Conservation (phyloP, 352 stramenopile species). For the Phytopythium kandeliae region DNA sequence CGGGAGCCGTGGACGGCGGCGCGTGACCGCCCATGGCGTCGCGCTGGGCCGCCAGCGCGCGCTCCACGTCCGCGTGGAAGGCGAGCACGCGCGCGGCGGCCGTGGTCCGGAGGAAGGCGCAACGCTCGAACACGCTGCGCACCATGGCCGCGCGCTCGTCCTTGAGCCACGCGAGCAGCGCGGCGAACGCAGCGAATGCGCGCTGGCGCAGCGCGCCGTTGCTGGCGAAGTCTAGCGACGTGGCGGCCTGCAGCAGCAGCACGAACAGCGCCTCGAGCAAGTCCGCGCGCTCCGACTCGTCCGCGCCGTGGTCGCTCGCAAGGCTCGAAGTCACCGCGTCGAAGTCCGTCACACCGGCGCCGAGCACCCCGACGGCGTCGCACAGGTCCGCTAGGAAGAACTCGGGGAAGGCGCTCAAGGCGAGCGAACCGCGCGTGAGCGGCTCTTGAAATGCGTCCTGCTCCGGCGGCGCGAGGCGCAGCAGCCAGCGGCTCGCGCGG, state of each 20-base stretch:
- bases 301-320: not conserved
- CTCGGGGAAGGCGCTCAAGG: constrained; percentile 54
- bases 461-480: constrained; percentile 10
- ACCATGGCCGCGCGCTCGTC: constrained; percentile 13
- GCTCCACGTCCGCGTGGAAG: constrained; percentile 72
- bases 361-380: constrained; percentile 49
- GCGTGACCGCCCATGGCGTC: no score
- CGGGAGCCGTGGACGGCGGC: no score
- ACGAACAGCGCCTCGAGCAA: constrained; percentile 52
- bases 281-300: constrained; percentile 13
- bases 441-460: constrained; percentile 41
- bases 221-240: constrained; percentile 43
- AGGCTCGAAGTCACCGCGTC: constrained; percentile 1
- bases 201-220: constrained; percentile 65
- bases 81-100: constrained; percentile 37
- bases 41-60: not conserved
- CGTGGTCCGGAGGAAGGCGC: constrained; percentile 25
- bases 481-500: constrained; percentile 25
- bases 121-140: constrained; percentile 32
- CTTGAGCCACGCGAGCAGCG: constrained; percentile 34
- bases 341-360: constrained; percentile 8
- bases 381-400: constrained; percentile 74
- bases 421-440: constrained; percentile 32
- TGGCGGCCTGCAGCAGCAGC: constrained; percentile 55
- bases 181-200: constrained; percentile 41